A percentile compares a stretch with the other conserved stretches of the same genome.
phyloP scores from a whole-genome alignment of 371 early-diverging fungal genomes.

The Basidiobolus meristosporus region DNA sequence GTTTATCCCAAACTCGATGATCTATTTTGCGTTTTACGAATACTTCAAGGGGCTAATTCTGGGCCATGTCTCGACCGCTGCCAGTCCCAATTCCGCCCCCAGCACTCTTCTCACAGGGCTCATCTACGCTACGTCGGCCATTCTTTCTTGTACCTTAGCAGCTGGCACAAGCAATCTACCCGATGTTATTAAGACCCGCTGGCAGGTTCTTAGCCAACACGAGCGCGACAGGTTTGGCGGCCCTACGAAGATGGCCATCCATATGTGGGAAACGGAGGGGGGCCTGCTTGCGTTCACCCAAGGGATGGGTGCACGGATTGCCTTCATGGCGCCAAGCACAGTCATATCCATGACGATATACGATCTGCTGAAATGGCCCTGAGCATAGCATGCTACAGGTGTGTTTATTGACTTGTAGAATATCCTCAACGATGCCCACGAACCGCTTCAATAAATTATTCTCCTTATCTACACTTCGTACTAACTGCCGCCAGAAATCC shows the following conservation, averaged over 20 bases:
- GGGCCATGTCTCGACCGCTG: neutral
- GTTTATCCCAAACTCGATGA: constrained; percentile 25
- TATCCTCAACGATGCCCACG: too few relatives aligned
- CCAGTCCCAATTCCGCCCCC: neutral
- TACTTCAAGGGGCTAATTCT: constrained; percentile 22
- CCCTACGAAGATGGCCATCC: constrained; percentile 13
- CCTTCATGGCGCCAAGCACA: constrained; percentile 49
- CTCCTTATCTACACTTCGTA: too few relatives aligned
- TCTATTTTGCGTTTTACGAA: constrained; percentile 62
- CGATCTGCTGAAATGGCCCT: too few relatives aligned
- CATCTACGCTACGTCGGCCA: constrained; percentile 34
- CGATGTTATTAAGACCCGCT: constrained; percentile 70
- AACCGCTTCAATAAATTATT: too few relatives aligned
- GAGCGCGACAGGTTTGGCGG: neutral
- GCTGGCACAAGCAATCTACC: constrained; percentile 40
- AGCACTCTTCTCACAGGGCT: constrained; percentile 13
- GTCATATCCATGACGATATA: constrained; percentile 56
- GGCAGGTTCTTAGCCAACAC: constrained; percentile 34
- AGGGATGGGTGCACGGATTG: constrained; percentile 38
- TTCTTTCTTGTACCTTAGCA: constrained; percentile 32
- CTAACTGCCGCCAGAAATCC: too few relatives aligned
- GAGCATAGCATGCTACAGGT: too few relatives aligned
- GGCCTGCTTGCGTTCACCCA: constrained; percentile 30
- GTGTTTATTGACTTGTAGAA: too few relatives aligned
- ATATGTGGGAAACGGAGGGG: constrained; percentile 42